Evolutionary conservation across 345 rosid species (phyloP), one percentile per base, ranked within the genome.

Genomic region (Eucalyptus cloeziana): DNA sequence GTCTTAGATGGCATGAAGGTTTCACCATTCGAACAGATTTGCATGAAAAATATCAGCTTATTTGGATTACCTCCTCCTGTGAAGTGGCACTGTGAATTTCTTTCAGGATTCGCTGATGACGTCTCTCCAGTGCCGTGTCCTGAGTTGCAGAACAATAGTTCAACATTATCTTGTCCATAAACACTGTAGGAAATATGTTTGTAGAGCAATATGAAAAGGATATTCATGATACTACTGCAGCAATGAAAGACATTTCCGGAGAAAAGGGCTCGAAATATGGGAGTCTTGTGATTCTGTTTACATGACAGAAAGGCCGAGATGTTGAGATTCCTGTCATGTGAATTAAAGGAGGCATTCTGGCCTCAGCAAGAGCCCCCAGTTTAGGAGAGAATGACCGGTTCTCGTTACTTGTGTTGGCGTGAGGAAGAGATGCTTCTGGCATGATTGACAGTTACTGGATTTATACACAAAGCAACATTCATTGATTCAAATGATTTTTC

Each of bases 61-160:
- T 88, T 92, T 16, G 99, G 99, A 16, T 89, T 96, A 85, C 88
- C 89, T 8, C 76, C 94, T 4, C 88, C 92, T 10, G 93, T 91
- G 30, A 90, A 90, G 71, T 98, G 99, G 99, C 97, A 93, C 67
- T 98, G 99, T 87, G 94, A 97, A 89, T 95, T 92, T 89, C 92
- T 98, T 89, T 95, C 97, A 1, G 99, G 99, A 52, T 96, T 91
- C 50, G 90, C 96, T 1, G 88, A 91, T 87, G 92, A 91, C 2
- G 96, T 97, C 11, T 93, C 89, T 71, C 99, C 99, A 69, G 47
- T 76, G 89, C 93, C 99, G 16, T 97, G 99, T 83, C 93, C 95
- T 8, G 94, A 96, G 93, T 89, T 97, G 92, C 97, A 89, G 91
- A 92, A 85, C 83, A 93, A 94, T 87, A 87, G 90, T 80, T 91